Conservation (phyloP, 1,139 yeast species). For the Kodamaea alishanica region DNA sequence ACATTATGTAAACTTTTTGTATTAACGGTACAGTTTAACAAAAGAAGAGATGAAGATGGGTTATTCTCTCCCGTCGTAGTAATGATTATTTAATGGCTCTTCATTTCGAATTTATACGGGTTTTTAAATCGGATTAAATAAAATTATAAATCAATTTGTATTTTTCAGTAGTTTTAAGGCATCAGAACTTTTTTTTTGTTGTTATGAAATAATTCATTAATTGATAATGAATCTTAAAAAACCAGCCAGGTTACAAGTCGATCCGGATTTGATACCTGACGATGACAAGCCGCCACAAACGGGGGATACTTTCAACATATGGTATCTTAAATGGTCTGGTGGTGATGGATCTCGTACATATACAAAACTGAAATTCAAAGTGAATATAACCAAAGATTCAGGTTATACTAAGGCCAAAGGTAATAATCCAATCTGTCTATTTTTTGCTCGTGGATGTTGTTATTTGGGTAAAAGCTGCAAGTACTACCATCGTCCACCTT, state of each 20-base stretch:
- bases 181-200: neutral
- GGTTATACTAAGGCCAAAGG: constrained; percentile 72
- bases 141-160: no score
- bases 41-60: no score
- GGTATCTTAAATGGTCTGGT: constrained; percentile 88
- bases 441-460: constrained; percentile 89
- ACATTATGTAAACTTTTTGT: constrained; percentile 23
- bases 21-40: neutral
- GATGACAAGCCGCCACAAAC: constrained; percentile 74
- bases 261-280: constrained; percentile 57
- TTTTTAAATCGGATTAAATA: no score
- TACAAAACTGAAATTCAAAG: constrained; percentile 45
- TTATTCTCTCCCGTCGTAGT: no score
- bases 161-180: no score
- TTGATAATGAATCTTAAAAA: constrained; percentile 4
- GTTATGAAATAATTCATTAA: neutral
- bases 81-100: no score
- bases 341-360: constrained; percentile 45
- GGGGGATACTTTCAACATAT: constrained; percentile 76
- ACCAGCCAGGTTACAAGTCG: constrained; percentile 66
- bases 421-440: constrained; percentile 60
- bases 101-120: no score
- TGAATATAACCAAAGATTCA: constrained; percentile 59
- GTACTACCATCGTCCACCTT: constrained; percentile 76
- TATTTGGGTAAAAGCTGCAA: constrained; percentile 71